Conservation (phyloP, 805 yeast genomes). For the Blastobotrys peoriensis region DNA sequence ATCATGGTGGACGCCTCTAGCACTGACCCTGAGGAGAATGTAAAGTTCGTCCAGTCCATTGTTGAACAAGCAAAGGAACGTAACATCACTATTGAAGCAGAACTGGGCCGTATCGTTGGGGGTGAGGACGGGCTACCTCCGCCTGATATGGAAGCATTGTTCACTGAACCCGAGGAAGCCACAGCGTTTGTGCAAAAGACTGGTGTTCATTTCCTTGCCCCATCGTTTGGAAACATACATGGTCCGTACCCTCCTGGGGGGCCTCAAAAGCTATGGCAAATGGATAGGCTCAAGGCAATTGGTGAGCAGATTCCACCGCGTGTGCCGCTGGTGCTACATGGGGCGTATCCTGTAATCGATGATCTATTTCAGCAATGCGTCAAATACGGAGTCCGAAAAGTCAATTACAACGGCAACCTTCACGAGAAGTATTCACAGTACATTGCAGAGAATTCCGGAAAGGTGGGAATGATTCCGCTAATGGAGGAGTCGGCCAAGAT, state of each 20-base stretch:
- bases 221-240: slow-evolving; percentile 36
- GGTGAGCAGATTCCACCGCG: slow-evolving; percentile 10
- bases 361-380: slow-evolving; percentile 27
- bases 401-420: slow-evolving; percentile 26
- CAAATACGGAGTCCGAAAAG: slow-evolving; percentile 29
- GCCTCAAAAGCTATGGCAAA: slow-evolving; percentile 31
- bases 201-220: slow-evolving; percentile 35
- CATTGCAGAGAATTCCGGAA: not conserved
- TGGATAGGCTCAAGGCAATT: slow-evolving; percentile 18
- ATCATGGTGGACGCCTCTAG: slow-evolving; percentile 38
- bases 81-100: slow-evolving; percentile 35
- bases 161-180: slow-evolving; percentile 33
- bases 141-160: slow-evolving; percentile 28
- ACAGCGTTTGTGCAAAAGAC: slow-evolving; percentile 27
- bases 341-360: slow-evolving; percentile 31
- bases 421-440: not conserved
- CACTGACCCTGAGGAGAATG: slow-evolving; percentile 33
- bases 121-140: slow-evolving; percentile 34
- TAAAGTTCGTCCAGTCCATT: slow-evolving; percentile 27
- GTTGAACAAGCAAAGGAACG: slow-evolving; percentile 28
- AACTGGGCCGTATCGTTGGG: slow-evolving; percentile 37
- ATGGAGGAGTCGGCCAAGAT: not conserved
- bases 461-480: not conserved
- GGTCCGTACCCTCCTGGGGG: slow-evolving; percentile 34
- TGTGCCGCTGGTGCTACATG: slow-evolving; percentile 32